phyloP scores from a whole-genome alignment of 2,329 filamentous ascomycete genomes.

The Stromatinia cepivora region DNA sequence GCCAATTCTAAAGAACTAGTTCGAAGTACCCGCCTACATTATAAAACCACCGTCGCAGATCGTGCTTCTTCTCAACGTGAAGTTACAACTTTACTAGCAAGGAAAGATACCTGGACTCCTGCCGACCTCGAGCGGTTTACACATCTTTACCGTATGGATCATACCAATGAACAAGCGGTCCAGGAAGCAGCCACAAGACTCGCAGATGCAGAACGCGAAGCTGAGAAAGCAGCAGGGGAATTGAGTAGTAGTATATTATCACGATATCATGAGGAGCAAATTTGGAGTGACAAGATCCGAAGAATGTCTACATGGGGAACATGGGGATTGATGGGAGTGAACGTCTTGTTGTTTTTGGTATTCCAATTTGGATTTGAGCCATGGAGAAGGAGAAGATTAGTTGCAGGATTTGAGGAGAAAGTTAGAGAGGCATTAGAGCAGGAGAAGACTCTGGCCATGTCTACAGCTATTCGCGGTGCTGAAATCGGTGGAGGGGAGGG shows the following conservation, averaged over 20 bases:
- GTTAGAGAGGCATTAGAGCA: slow-evolving; percentile 62
- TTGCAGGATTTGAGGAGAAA: slow-evolving; percentile 79
- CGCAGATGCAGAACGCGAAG: slow-evolving; percentile 72
- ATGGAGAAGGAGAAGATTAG: slow-evolving; percentile 79
- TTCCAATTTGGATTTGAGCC: slow-evolving; percentile 91
- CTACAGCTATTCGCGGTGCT: slow-evolving; percentile 23
- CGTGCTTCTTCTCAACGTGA: slow-evolving; percentile 91
- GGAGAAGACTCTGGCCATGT: slow-evolving; percentile 28
- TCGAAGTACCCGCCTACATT: slow-evolving; percentile 68
- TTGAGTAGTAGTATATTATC: slow-evolving; percentile 82
- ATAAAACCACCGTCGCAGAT: slow-evolving; percentile 80
- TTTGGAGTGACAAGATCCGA: slow-evolving; percentile 97
- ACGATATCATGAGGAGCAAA: slow-evolving; percentile 97
- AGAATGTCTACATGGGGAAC: slow-evolving; percentile 98
- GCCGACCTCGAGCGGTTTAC: slow-evolving; percentile 93
- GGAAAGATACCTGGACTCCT: slow-evolving; percentile 90
- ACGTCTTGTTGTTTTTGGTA: slow-evolving; percentile 83
- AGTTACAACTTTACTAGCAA: slow-evolving; percentile 88
- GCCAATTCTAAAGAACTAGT: slow-evolving; percentile 63
- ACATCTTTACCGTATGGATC: slow-evolving; percentile 84
- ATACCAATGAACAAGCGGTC: slow-evolving; percentile 87
- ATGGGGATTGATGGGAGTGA: slow-evolving; percentile 96
- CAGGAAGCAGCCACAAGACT: slow-evolving; percentile 69
- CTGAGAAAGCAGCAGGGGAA: slow-evolving; percentile 73
- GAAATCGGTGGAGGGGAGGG: slow-evolving; percentile 14